These are phyloP conservation scores for Pythium brassicae DNA, from an alignment of 352 stramenopile species.

Conservation along the genomic window DNA sequence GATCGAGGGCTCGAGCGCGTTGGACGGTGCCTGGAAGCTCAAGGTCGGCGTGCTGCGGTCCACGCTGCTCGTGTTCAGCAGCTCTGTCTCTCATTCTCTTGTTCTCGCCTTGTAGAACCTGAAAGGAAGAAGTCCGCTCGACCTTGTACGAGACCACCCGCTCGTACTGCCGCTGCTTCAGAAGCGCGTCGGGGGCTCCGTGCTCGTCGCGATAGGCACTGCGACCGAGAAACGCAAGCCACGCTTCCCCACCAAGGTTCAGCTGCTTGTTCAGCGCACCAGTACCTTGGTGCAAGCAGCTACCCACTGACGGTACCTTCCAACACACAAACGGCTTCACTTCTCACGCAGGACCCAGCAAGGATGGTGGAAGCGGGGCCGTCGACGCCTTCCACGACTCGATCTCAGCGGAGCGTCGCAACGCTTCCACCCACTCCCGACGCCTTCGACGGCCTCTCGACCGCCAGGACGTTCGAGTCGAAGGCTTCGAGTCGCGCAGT, in stretches of 20 bases:
- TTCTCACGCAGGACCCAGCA: neutral
- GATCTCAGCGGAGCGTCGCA: neutral
- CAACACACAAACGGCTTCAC: no score
- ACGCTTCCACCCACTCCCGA: neutral
- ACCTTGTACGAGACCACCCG: slow-evolving; percentile 30
- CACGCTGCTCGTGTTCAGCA: neutral
- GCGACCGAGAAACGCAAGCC: slow-evolving; percentile 26
- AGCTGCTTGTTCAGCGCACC: neutral
- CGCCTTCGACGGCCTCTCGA: neutral
- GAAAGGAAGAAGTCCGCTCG: slow-evolving; percentile 43
- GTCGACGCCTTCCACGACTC: neutral
- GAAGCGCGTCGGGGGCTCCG: slow-evolving; percentile 30
- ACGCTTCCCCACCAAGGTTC: slow-evolving; percentile 23
- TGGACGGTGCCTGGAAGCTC: slow-evolving; percentile 35
- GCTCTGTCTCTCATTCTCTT: neutral
- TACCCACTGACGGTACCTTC: no score
- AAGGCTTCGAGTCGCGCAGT: slow-evolving; percentile 6
- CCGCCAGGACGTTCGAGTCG: neutral
- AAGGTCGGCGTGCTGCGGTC: slow-evolving; percentile 25
- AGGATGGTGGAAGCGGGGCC: neutral
- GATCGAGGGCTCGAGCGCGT: slow-evolving; percentile 15
- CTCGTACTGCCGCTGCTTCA: slow-evolving; percentile 46
- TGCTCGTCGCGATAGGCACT: slow-evolving; percentile 4
- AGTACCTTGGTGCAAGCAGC: neutral
- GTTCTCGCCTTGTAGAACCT: slow-evolving; percentile 35